Percentiles rank a stretch among this genome's conserved stretches.
These are phyloP conservation scores for Ulmus americana DNA, from an alignment of 331 rosid species.

Conservation along the genomic window DNA sequence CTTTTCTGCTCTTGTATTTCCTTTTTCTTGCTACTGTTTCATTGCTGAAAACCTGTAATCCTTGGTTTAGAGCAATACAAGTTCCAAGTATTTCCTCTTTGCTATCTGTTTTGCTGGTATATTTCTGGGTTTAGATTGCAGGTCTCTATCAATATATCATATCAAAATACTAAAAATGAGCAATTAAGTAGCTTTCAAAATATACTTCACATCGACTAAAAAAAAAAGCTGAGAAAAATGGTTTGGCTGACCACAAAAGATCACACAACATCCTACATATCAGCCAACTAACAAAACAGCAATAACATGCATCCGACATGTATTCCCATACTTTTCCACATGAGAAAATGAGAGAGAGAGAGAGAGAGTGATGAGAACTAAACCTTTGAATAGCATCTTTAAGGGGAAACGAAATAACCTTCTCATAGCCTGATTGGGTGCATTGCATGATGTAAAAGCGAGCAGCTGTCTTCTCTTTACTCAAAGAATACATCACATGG, in stretches of 20 bases:
- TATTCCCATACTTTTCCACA: not conserved
- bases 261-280: not conserved
- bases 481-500: slow-evolving; percentile 49
- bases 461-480: slow-evolving; percentile 58
- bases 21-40: no score
- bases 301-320: not conserved
- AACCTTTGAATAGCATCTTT: slow-evolving; percentile 58
- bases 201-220: no score
- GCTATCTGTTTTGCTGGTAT: no score
- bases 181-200: no score
- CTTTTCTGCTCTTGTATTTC: no score
- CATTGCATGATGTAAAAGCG: slow-evolving; percentile 62
- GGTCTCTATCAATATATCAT: no score
- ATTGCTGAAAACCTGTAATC: no score
- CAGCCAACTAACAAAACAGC: not conserved
- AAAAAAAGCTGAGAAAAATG: no score
- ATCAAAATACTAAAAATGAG: no score
- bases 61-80: no score
- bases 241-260: not conserved
- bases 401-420: slow-evolving; percentile 40
- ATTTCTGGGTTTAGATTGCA: no score
- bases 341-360: not conserved
- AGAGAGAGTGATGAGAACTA: slow-evolving; percentile 1
- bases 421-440: slow-evolving; percentile 27
- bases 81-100: no score